phyloP scores from a whole-genome alignment of 2,329 filamentous ascomycete genomes.

The Neonectria sp. region DNA sequence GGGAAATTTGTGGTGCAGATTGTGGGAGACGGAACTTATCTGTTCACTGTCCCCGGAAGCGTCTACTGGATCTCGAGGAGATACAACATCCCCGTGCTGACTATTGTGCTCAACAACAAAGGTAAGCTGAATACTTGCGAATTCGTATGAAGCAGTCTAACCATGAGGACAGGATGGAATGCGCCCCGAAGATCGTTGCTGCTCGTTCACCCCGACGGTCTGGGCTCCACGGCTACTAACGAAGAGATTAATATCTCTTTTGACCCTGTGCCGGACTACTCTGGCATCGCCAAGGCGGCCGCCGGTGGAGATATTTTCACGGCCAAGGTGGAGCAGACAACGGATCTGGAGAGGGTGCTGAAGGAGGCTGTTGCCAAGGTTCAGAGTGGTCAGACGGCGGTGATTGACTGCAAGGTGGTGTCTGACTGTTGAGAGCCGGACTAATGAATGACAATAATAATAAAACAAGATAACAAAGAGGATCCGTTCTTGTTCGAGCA shows the following conservation, averaged over 20 bases:
- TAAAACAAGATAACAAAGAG: slow-evolving; percentile 24
- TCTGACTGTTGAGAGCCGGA: slow-evolving; percentile 55
- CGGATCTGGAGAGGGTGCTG: slow-evolving; percentile 63
- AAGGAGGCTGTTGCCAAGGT: slow-evolving; percentile 67
- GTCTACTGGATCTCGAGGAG: slow-evolving; percentile 70
- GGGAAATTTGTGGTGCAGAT: slow-evolving; percentile 69
- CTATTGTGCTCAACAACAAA: slow-evolving; percentile 71
- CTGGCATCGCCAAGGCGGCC: slow-evolving; percentile 73
- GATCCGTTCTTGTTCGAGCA: slow-evolving; percentile 6
- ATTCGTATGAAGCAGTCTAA: slow-evolving; percentile 27
- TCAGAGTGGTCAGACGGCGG: slow-evolving; percentile 65
- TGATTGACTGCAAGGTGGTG: slow-evolving; percentile 68
- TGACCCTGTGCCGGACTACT: slow-evolving; percentile 70
- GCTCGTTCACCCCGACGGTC: slow-evolving; percentile 71
- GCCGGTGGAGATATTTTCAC: slow-evolving; percentile 68
- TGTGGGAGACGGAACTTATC: slow-evolving; percentile 70
- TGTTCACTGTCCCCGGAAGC: slow-evolving; percentile 69
- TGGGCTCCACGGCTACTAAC: slow-evolving; percentile 69
- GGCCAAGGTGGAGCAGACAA: slow-evolving; percentile 62
- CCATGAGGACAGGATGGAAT: slow-evolving; percentile 65
- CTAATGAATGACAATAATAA: slow-evolving; percentile 32
- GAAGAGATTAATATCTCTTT: slow-evolving; percentile 76
- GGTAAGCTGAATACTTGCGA: slow-evolving; percentile 51
- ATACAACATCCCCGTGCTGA: slow-evolving; percentile 69
- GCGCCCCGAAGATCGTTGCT: slow-evolving; percentile 70